Evolutionary conservation across 2,329 filamentous ascomycete species (phyloP).

Genomic region (Pleomassaria siparia): DNA sequence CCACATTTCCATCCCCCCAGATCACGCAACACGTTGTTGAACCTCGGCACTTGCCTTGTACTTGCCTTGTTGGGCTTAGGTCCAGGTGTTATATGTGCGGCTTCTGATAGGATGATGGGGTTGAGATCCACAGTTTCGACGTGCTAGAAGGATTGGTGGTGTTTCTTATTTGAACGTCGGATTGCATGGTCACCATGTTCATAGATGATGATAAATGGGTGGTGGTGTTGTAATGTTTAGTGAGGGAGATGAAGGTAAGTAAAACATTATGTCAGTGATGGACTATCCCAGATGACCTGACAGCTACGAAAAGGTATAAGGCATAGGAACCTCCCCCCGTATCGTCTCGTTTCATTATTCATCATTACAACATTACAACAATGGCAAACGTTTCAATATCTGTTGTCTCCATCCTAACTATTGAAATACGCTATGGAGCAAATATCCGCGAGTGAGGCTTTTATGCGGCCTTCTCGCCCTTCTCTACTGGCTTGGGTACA

Average conservation of each 20-base stretch:
- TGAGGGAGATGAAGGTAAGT: background rate
- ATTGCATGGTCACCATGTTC: too few relatives aligned
- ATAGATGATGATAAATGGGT: background rate
- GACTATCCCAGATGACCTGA: background rate
- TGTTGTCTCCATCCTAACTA: background rate
- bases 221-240: background rate
- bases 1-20: background rate
- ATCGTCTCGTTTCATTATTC: background rate
- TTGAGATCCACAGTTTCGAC: background rate
- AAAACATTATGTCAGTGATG: background rate
- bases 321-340: background rate
- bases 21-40: background rate
- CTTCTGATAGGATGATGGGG: background rate
- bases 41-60: background rate
- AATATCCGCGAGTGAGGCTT: too few relatives aligned
- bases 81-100: background rate
- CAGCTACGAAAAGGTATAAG: background rate
- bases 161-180: background rate
- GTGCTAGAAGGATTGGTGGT: background rate
- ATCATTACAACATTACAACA: background rate
- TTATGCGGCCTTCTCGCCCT: background rate
- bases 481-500: background rate
- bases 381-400: background rate
- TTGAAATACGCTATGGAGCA: too few relatives aligned
- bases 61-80: too few relatives aligned